Percentiles rank a stretch among this genome's conserved stretches.
These are phyloP conservation scores for Neonectria sp. DNA, from an alignment of 2,329 filamentous ascomycete species.

Conservation along the genomic window DNA sequence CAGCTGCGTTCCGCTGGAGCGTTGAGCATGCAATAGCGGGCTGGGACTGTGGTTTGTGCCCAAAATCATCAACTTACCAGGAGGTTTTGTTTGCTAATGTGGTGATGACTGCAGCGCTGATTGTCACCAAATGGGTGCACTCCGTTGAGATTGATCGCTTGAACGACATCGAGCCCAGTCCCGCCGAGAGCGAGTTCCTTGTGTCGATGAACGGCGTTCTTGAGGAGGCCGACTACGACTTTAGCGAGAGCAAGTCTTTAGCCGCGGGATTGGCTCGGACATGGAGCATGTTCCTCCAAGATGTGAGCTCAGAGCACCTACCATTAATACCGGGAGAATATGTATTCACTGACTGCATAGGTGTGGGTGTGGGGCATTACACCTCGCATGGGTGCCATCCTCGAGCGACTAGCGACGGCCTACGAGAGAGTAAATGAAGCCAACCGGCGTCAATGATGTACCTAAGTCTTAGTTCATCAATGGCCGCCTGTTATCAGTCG, in stretches of 20 bases:
- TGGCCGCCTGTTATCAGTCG: too few species aligned
- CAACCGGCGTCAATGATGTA: background rate
- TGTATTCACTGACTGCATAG: slow-evolving; percentile 9
- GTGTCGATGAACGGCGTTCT: slow-evolving; percentile 12
- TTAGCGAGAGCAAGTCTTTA: slow-evolving; percentile 23
- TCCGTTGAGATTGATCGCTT: slow-evolving; percentile 22
- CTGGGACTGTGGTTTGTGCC: slow-evolving; percentile 32
- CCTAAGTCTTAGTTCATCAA: background rate
- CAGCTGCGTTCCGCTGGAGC: slow-evolving; percentile 34
- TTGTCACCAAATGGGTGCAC: slow-evolving; percentile 34
- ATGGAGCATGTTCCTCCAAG: slow-evolving; percentile 29
- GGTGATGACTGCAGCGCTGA: slow-evolving; percentile 16
- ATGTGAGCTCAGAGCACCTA: slow-evolving; percentile 14
- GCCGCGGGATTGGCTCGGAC: slow-evolving; percentile 26
- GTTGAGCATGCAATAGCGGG: slow-evolving; percentile 33
- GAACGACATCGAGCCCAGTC: background rate
- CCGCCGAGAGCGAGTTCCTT: slow-evolving; percentile 16
- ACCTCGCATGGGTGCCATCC: slow-evolving; percentile 27
- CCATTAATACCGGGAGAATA: background rate
- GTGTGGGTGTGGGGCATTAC: slow-evolving; percentile 38
- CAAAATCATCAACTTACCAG: too few species aligned
- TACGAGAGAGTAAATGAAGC: slow-evolving; percentile 19
- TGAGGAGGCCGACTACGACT: slow-evolving; percentile 31
- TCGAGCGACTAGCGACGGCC: slow-evolving; percentile 20
- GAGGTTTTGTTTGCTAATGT: background rate